phyloP scores from a whole-genome alignment of 1,284 basidiomycete species.

The Boletus holoroseus region DNA sequence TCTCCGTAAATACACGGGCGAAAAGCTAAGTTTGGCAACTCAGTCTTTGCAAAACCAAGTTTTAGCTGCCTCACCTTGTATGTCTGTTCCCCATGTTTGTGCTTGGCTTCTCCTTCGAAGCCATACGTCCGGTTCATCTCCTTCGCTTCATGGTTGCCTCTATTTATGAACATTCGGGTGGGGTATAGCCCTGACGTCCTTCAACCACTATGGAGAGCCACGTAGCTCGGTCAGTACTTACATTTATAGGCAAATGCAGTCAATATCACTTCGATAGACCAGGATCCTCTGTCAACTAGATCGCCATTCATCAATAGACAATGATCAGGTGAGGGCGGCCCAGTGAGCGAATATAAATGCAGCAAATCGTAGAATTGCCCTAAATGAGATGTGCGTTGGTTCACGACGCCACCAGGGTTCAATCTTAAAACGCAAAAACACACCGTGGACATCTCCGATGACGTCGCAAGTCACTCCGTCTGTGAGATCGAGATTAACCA shows the following conservation, averaged over 20 bases:
- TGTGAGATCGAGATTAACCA: slow-evolving; percentile 76
- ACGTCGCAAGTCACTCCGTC: slow-evolving; percentile 85
- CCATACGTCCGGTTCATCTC: slow-evolving; percentile 89
- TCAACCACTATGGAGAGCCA: slow-evolving; percentile 13
- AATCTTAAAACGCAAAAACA: slow-evolving; percentile 19
- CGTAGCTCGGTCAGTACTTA: slow-evolving; percentile 32
- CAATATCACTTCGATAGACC: slow-evolving; percentile 95
- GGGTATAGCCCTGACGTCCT: slow-evolving; percentile 74
- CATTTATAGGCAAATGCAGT: slow-evolving; percentile 97
- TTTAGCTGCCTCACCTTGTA: slow-evolving; percentile 57
- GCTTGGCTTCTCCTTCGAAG: slow-evolving; percentile 95
- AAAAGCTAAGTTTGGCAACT: slow-evolving; percentile 60
- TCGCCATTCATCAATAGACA: slow-evolving; percentile 92
- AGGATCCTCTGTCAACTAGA: slow-evolving; percentile 95
- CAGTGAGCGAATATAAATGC: slow-evolving; percentile 84
- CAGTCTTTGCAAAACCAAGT: slow-evolving; percentile 6
- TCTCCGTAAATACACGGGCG: slow-evolving; percentile 83
- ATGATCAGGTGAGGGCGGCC: slow-evolving; percentile 75
- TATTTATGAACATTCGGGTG: slow-evolving; percentile 81
- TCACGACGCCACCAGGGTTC: background rate
- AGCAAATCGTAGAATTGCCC: slow-evolving; percentile 94
- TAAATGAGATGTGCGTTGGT: slow-evolving; percentile 30
- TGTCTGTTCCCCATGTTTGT: slow-evolving; percentile 89
- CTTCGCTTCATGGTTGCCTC: slow-evolving; percentile 96
- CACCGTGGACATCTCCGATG: slow-evolving; percentile 88